These are phyloP conservation scores for Garcia nutans DNA, from an alignment of 345 rosid genomes.

Conservation along the genomic window DNA sequence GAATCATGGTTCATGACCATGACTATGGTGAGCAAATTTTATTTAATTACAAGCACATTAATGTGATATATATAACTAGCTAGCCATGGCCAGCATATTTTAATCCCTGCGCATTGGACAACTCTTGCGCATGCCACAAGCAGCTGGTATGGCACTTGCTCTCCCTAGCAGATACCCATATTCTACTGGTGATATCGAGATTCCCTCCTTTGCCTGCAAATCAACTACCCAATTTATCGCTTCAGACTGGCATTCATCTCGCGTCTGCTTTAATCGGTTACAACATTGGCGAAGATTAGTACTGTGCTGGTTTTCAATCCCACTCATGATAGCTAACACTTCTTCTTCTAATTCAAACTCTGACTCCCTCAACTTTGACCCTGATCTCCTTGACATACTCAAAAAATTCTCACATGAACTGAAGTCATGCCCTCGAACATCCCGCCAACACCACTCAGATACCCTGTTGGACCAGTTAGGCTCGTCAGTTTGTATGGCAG, in stretches of 20 bases:
- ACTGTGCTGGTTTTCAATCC: not conserved
- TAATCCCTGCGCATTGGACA: not conserved
- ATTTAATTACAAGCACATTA: too few relatives aligned
- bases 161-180: not conserved
- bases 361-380: too few relatives aligned
- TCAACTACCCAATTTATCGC: not conserved
- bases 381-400: not conserved
- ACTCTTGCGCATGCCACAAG: not conserved
- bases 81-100: too few relatives aligned
- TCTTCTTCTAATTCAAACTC: too few relatives aligned
- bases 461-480: not conserved
- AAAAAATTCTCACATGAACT: not conserved
- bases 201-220: not conserved
- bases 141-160: not conserved
- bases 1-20: too few relatives aligned
- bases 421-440: not conserved
- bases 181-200: not conserved
- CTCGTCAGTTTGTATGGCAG: not conserved
- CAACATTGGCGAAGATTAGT: not conserved
- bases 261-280: not conserved
- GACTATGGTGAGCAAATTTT: too few relatives aligned
- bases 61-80: too few relatives aligned
- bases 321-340: not conserved
- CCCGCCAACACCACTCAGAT: not conserved
- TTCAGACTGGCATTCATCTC: slow-evolving; percentile 1